These are phyloP conservation scores for Gastrolobium villosum DNA, from an alignment of 306 rosid genomes.

Conservation along the genomic window DNA sequence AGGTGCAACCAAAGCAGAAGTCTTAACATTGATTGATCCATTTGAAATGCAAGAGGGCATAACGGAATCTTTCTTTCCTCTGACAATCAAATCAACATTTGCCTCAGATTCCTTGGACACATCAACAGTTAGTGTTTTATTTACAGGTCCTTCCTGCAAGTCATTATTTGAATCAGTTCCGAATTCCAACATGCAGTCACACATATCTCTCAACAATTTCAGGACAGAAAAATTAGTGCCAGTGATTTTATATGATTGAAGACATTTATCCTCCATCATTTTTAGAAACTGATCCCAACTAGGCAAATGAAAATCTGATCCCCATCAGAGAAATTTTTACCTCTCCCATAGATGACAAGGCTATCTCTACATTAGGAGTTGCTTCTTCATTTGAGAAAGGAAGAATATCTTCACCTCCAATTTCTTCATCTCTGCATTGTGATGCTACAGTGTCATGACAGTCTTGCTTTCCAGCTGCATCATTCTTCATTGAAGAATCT, in stretches of 20 bases:
- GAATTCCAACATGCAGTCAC: slow-evolving; percentile 69
- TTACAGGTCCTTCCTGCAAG: slow-evolving; percentile 69
- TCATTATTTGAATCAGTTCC: slow-evolving; percentile 69
- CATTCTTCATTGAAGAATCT: slow-evolving; percentile 45
- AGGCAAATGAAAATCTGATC: slow-evolving; percentile 66
- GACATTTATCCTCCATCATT: slow-evolving; percentile 68
- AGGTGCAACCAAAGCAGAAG: slow-evolving; percentile 47
- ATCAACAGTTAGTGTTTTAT: slow-evolving; percentile 54
- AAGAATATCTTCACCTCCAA: slow-evolving; percentile 46
- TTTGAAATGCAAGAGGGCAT: slow-evolving; percentile 47
- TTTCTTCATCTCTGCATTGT: slow-evolving; percentile 46
- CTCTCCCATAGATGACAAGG: slow-evolving; percentile 71
- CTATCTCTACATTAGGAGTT: slow-evolving; percentile 63
- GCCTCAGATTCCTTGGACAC: slow-evolving; percentile 53
- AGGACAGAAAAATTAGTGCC: slow-evolving; percentile 69
- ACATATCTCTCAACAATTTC: slow-evolving; percentile 69
- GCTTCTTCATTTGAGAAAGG: slow-evolving; percentile 55
- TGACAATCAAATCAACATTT: slow-evolving; percentile 42
- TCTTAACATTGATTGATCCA: slow-evolving; percentile 51
- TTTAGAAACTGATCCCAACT: slow-evolving; percentile 65
- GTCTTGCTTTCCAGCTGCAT: slow-evolving; percentile 49
- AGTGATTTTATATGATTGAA: slow-evolving; percentile 65
- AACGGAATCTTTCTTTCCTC: slow-evolving; percentile 52
- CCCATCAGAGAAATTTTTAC: slow-evolving; percentile 77
- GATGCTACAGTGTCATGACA: slow-evolving; percentile 52